Evolutionary conservation across 495 filamentous ascomycete genomes (phyloP).

Genomic region (Darksidea phi): DNA sequence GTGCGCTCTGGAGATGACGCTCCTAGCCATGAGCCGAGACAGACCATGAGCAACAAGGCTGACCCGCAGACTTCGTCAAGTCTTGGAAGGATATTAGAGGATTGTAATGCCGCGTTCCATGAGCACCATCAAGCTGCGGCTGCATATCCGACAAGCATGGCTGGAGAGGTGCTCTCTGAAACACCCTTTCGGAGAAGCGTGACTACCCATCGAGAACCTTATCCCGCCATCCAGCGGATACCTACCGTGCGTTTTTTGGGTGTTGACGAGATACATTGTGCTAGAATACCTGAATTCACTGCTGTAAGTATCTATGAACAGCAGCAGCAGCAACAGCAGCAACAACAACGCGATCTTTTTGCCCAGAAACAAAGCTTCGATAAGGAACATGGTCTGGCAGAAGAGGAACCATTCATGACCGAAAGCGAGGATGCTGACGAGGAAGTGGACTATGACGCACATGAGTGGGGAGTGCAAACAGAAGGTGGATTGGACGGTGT

Average conservation of each 20-base stretch:
- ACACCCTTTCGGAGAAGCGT: background rate
- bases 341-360: conserved; percentile 2
- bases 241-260: conserved; percentile 22
- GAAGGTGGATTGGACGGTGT: background rate
- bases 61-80: conserved; percentile 14
- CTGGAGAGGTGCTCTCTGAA: background rate
- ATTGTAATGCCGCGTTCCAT: conserved; percentile 19
- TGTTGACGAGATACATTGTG: background rate
- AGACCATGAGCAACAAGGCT: background rate
- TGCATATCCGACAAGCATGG: background rate
- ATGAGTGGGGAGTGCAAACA: conserved; percentile 1
- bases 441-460: conserved; percentile 8
- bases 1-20: background rate
- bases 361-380: conserved; percentile 1
- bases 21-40: background rate
- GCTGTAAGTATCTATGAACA: conserved; percentile 22
- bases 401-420: conserved; percentile 4
- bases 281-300: conserved; percentile 5
- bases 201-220: background rate
- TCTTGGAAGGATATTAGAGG: conserved; percentile 14
- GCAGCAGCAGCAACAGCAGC: conserved; percentile 17
- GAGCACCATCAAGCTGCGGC: background rate
- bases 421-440: conserved; percentile 1
- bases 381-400: background rate
- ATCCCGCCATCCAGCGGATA: background rate